Evolutionary conservation across 371 early-diverging fungal species (phyloP), one percentile per base, ranked within the genome.

Genomic region (Syncephalastrum contaminatum): DNA sequence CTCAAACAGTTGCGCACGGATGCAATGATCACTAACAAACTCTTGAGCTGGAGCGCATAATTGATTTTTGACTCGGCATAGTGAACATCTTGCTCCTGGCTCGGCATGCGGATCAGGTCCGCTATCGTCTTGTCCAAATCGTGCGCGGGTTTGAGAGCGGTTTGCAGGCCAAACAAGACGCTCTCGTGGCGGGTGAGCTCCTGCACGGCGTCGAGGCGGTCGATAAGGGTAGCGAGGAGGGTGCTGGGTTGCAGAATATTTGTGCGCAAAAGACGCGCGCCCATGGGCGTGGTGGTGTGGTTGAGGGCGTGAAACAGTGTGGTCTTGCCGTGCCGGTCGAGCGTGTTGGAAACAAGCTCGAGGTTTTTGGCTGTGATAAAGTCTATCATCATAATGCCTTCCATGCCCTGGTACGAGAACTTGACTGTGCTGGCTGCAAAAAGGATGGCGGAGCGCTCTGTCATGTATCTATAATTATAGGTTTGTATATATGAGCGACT

Each of bases 11-110:
- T 54, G 0, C 73, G 62, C 4, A 92, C 56, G 0, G 36, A 36
- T 14, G 54, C 47, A 14, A 89, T 67, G 4, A 66, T 48, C 13
- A 69, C 59, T 6, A 94, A 30, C 0, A 80, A 66, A 27, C 87
- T 88, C 58, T 91, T 92, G 18, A 93, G 67, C 4, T 67, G 48
- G 27, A 95, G 77, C 14, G 92, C 65, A 30, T 83, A 83, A 63
- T 88, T 92, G 54, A 92, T 88, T 40, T 82, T 77, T n/a, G 80
- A 73, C 52, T 88, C 89, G 1, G 88, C 73, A 36, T 84, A 75
- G 12, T 54, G 69, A 2, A 77, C 70, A 15, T 69, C 65, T 47
- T 51, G 81, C 79, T 16, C 22, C 14, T 18, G 47, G 47, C n/a
- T 20, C 42, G 69, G 72, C 2, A 63, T 25, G 20, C 61, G 62